A percentile compares a stretch with the other conserved stretches of the same genome.
Evolutionary conservation across 225 moss, liverwort and hornwort genomes (phyloP).

Genomic region (Sphagnum tenellum): DNA sequence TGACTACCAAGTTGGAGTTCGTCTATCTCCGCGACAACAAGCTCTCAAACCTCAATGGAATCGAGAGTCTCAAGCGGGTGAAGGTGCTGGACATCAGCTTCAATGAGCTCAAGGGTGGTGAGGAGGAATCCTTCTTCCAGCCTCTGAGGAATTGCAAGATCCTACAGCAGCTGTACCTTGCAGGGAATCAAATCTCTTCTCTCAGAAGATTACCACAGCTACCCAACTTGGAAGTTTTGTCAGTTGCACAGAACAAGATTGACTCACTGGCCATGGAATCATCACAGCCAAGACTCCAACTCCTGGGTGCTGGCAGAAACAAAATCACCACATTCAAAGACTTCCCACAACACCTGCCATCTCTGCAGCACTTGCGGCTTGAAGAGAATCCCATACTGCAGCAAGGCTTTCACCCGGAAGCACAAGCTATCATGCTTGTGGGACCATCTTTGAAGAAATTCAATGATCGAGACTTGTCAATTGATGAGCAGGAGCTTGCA

Average conservation of each 20-base stretch:
- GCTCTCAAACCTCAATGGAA: slow-evolving; percentile 62
- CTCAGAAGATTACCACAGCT: slow-evolving; percentile 67
- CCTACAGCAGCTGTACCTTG: slow-evolving; percentile 83
- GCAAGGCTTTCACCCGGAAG: slow-evolving; percentile 67
- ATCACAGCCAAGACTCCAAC: slow-evolving; percentile 80
- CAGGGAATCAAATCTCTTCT: slow-evolving; percentile 88
- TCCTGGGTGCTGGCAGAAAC: slow-evolving; percentile 83
- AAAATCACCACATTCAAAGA: slow-evolving; percentile 65
- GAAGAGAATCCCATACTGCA: slow-evolving; percentile 74
- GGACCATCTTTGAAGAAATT: slow-evolving; percentile 88
- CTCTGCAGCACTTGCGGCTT: slow-evolving; percentile 74
- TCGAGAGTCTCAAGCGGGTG: slow-evolving; percentile 71
- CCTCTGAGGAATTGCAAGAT: slow-evolving; percentile 69
- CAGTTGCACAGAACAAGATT: slow-evolving; percentile 85
- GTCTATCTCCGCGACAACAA: slow-evolving; percentile 88
- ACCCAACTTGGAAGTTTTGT: slow-evolving; percentile 81
- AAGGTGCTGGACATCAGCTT: slow-evolving; percentile 90
- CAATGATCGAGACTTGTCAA: slow-evolving; percentile 67
- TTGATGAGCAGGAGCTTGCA: slow-evolving; percentile 61
- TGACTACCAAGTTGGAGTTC: slow-evolving; percentile 72
- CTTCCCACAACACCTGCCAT: slow-evolving; percentile 60
- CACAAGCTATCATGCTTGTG: slow-evolving; percentile 70
- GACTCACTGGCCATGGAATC: slow-evolving; percentile 67
- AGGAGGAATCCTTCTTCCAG: slow-evolving; percentile 26
- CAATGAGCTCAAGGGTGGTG: slow-evolving; percentile 78